A percentile compares a stretch with the other conserved stretches of the same genome.
Evolutionary conservation across 140 eudicot genomes (phyloP).

Genomic region (Ambrosia hybrid): DNA sequence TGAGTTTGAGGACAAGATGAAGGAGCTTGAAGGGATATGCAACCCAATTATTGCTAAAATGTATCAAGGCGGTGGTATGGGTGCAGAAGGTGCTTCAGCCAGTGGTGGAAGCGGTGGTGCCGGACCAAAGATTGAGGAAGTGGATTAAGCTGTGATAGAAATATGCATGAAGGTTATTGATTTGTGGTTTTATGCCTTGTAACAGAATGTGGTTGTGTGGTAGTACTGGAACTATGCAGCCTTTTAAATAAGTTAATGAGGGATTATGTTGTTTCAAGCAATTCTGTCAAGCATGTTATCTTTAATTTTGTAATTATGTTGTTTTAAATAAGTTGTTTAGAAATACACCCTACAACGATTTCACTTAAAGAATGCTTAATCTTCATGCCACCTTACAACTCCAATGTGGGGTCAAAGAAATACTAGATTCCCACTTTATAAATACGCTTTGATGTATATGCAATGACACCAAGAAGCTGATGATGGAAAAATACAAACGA

Average conservation of each 20-base stretch:
- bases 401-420: too few relatives aligned
- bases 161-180: background rate
- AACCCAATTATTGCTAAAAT: constrained; percentile 24
- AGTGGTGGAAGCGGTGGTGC: constrained; percentile 22
- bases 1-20: constrained; percentile 32
- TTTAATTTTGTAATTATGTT: background rate
- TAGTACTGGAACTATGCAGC: background rate
- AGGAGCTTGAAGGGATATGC: constrained; percentile 26
- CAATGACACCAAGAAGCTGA: too few relatives aligned
- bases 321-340: too few relatives aligned
- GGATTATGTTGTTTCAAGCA: background rate
- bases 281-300: background rate
- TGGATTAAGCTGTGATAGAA: constrained; percentile 19
- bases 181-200: background rate
- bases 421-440: too few relatives aligned
- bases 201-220: constrained; percentile 11
- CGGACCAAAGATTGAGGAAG: constrained; percentile 33
- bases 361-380: too few relatives aligned
- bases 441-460: too few relatives aligned
- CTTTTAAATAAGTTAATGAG: background rate
- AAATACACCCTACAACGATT: too few relatives aligned
- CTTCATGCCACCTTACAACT: too few relatives aligned
- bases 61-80: constrained; percentile 18
- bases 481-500: too few relatives aligned
- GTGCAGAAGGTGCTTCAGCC: constrained; percentile 17